Base-by-base conservation (phyloP, 139 green algal genomes). In the Micractinium conductrix region DNA sequence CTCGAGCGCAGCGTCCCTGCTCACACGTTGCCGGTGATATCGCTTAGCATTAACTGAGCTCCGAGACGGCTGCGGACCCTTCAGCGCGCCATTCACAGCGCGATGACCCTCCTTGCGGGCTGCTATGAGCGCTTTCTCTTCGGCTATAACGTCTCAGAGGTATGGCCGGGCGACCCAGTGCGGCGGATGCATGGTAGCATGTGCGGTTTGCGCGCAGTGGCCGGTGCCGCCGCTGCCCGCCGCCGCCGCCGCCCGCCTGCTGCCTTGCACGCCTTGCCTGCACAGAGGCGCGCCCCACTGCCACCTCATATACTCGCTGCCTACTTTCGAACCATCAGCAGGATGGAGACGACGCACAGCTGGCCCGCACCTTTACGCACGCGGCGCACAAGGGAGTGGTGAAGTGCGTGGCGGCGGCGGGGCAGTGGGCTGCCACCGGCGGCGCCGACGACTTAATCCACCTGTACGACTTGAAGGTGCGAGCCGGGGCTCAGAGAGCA, bases 51-150 rank as follows among this genome's bases (percentile, higher is more conserved):
- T n/a, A n/a, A n/a, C n/a, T n/a, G n/a, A n/a, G n/a, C n/a, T n/a
- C n/a, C n/a, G n/a, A n/a, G n/a, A n/a, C n/a, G n/a, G n/a, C n/a
- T n/a, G n/a, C n/a, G n/a, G n/a, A n/a, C n/a, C n/a, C n/a, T n/a
- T n/a, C n/a, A n/a, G n/a, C n/a, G n/a, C n/a, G n/a, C n/a, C n/a
- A n/a, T n/a, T n/a, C n/a, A n/a, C n/a, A n/a, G n/a, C n/a, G n/a
- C n/a, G n/a, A 91, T 92, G 85, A 80, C 83, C 30, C 35, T 97
- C 14, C 87, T 96, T 26, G 92, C 93, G 12, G 95, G 92, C 33
- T 93, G 78, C 24, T 98, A 98, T 76, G 95, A 98, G 89, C 88
- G 95, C 2, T 98, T 98, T 72, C 84, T 98, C 70, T 94, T 97
- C 50, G 94, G 92, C 7, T 16, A 44, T 2, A 37, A 38, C n/a